A percentile compares a stretch with the other conserved stretches of the same genome.
phyloP scores from a whole-genome alignment of 2,329 filamentous ascomycete species.

The Aspergillus fischeri region DNA sequence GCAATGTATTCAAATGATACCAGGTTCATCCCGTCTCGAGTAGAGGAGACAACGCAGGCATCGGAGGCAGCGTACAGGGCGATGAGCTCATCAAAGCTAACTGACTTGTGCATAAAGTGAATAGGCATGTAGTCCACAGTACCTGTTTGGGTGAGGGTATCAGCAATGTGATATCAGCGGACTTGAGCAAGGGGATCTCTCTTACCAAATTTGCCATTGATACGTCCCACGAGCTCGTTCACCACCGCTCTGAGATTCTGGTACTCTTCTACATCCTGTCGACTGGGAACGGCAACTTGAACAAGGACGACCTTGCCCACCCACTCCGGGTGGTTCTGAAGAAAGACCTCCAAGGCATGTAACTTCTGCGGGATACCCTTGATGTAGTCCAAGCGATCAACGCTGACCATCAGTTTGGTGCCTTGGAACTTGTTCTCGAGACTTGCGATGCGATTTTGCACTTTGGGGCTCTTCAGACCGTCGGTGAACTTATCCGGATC shows the following conservation, averaged over 20 bases:
- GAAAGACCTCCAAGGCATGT: conserved; percentile 87
- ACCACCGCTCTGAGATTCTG: conserved; percentile 89
- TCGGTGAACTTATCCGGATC: conserved; percentile 92
- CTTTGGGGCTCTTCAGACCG: conserved; percentile 72
- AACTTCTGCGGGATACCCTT: conserved; percentile 95
- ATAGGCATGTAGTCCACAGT: conserved; percentile 99
- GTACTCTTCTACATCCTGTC: conserved; percentile 93
- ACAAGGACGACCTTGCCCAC: conserved; percentile 92
- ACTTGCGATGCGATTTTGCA: conserved; percentile 76
- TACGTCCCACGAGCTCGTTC: conserved; percentile 89
- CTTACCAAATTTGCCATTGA: conserved; percentile 67
- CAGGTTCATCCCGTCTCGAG: conserved; percentile 98
- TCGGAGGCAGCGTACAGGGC: conserved; percentile 90
- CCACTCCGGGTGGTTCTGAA: conserved; percentile 93
- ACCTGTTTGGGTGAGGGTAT: conserved; percentile 42
- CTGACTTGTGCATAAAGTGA: conserved; percentile 95
- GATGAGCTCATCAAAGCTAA: conserved; percentile 90
- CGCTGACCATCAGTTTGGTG: conserved; percentile 89
- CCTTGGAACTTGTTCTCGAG: conserved; percentile 85
- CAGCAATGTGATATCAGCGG: conserved; percentile 5
- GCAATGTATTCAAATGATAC: conserved; percentile 99
- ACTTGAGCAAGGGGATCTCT: not conserved
- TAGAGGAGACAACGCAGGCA: conserved; percentile 87
- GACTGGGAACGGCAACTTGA: conserved; percentile 85
- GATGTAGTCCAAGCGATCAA: conserved; percentile 94